Percentiles rank a stretch among this genome's conserved stretches.
Evolutionary conservation across 345 rosid species (phyloP).

Genomic region (Gossypioides kirkii): DNA sequence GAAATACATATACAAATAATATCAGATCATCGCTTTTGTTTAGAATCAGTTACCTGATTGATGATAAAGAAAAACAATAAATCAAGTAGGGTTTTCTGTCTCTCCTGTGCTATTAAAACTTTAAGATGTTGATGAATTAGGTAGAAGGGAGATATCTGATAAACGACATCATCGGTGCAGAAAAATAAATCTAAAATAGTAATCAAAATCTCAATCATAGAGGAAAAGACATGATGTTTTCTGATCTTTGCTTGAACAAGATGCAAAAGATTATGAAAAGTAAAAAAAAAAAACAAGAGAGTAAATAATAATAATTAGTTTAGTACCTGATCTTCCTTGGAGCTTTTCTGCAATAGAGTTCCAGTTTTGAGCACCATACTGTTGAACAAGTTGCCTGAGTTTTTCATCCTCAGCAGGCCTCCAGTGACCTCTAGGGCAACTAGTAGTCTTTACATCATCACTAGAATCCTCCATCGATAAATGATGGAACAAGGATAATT

Average conservation of each 20-base stretch:
- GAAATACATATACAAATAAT: background rate
- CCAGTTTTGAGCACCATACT: conserved; percentile 70
- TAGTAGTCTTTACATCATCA: conserved; percentile 33
- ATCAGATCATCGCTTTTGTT: background rate
- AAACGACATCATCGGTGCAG: background rate
- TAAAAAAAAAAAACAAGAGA: background rate
- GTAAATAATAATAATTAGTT: background rate
- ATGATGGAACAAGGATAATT: background rate
- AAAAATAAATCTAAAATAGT: background rate
- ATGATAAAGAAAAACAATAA: background rate
- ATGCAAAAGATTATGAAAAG: background rate
- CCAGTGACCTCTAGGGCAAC: conserved; percentile 69
- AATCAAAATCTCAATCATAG: background rate
- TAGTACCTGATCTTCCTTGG: conserved; percentile 66
- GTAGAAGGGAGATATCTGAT: conserved; percentile 1
- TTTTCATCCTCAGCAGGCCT: conserved; percentile 68
- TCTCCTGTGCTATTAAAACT: background rate
- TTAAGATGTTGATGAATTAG: background rate
- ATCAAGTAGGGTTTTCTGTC: background rate
- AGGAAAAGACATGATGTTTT: background rate
- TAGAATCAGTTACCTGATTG: background rate
- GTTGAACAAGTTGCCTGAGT: conserved; percentile 54
- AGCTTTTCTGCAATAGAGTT: conserved; percentile 65
- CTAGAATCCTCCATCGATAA: conserved; percentile 31
- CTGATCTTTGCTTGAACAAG: background rate